Percentiles rank a stretch among this genome's conserved stretches.
phyloP scores from a whole-genome alignment of 352 stramenopile genomes.

The Phytophthora europaea region DNA sequence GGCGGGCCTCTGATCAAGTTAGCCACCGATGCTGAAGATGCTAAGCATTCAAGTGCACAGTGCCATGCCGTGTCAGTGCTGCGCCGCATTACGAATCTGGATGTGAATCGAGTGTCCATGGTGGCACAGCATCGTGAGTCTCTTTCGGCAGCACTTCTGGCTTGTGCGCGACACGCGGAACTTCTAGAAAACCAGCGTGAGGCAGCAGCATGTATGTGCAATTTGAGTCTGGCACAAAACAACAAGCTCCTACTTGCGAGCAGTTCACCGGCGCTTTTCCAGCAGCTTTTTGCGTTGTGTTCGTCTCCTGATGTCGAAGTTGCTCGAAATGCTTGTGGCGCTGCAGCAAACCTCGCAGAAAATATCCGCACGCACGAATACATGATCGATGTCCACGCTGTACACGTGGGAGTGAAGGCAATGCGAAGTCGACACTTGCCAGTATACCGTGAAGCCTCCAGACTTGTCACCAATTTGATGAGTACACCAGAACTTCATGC shows the following conservation, averaged over 20 bases:
- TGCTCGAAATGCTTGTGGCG: slow-evolving; percentile 91
- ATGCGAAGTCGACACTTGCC: slow-evolving; percentile 91
- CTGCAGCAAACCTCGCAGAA: slow-evolving; percentile 94
- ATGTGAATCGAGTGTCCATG: slow-evolving; percentile 90
- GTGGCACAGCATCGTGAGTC: slow-evolving; percentile 61
- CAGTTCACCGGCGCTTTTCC: slow-evolving; percentile 52
- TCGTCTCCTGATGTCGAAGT: slow-evolving; percentile 91
- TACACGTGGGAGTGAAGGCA: slow-evolving; percentile 91
- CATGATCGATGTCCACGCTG: slow-evolving; percentile 87
- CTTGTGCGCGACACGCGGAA: slow-evolving; percentile 42
- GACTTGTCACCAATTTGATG: slow-evolving; percentile 92
- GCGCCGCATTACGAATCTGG: slow-evolving; percentile 83
- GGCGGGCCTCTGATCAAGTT: slow-evolving; percentile 64
- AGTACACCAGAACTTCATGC: slow-evolving; percentile 83
- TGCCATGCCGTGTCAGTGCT: slow-evolving; percentile 94
- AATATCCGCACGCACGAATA: slow-evolving; percentile 81
- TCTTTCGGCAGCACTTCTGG: slow-evolving; percentile 66
- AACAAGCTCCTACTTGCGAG: slow-evolving; percentile 84
- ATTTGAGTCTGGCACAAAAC: slow-evolving; percentile 78
- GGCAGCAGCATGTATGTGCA: slow-evolving; percentile 89
- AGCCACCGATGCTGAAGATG: slow-evolving; percentile 61
- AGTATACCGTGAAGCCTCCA: slow-evolving; percentile 93
- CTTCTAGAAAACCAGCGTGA: slow-evolving; percentile 92
- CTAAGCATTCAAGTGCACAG: slow-evolving; percentile 61
- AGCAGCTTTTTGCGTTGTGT: slow-evolving; percentile 79